Conservation (phyloP, 108 stramenopile species). For the Seminavis robusta region DNA sequence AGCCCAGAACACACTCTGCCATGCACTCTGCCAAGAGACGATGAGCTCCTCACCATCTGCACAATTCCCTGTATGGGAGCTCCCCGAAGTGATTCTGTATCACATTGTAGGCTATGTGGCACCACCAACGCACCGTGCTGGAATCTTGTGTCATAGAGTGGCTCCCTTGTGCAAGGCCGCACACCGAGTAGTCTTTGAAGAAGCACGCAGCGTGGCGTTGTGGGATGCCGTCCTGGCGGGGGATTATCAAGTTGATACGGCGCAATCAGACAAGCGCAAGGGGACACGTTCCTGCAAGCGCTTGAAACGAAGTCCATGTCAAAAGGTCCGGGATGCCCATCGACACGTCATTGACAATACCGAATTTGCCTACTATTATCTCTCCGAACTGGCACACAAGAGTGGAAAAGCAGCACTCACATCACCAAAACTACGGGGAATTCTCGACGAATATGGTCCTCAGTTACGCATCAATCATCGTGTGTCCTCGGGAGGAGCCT, state of each 20-base stretch:
- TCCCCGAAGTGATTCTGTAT: constrained; percentile 54
- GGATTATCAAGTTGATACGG: constrained; percentile 30
- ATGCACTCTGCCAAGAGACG: too few species aligned
- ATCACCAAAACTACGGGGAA: constrained; percentile 29
- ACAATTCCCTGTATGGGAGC: constrained; percentile 47
- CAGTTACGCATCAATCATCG: constrained; percentile 59
- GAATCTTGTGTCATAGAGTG: constrained; percentile 39
- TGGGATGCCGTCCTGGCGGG: constrained; percentile 43
- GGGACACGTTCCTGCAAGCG: constrained; percentile 37
- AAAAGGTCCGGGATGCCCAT: constrained; percentile 48
- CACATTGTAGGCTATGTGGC: constrained; percentile 32
- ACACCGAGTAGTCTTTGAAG: constrained; percentile 16
- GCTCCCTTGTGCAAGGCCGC: constrained; percentile 30
- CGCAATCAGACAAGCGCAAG: not conserved
- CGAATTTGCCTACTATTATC: constrained; percentile 50
- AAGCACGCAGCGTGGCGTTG: constrained; percentile 20
- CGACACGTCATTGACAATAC: constrained; percentile 36
- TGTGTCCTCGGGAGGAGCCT: constrained; percentile 69
- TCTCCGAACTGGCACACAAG: constrained; percentile 30
- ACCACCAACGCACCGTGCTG: constrained; percentile 29
- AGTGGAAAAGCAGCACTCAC: constrained; percentile 39
- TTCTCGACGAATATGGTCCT: constrained; percentile 66
- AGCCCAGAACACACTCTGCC: too few species aligned
- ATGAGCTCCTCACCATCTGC: too few species aligned
- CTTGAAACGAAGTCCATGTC: constrained; percentile 23